Base-by-base conservation (phyloP, 441 rosid species). In the Adansonia gregorii region DNA sequence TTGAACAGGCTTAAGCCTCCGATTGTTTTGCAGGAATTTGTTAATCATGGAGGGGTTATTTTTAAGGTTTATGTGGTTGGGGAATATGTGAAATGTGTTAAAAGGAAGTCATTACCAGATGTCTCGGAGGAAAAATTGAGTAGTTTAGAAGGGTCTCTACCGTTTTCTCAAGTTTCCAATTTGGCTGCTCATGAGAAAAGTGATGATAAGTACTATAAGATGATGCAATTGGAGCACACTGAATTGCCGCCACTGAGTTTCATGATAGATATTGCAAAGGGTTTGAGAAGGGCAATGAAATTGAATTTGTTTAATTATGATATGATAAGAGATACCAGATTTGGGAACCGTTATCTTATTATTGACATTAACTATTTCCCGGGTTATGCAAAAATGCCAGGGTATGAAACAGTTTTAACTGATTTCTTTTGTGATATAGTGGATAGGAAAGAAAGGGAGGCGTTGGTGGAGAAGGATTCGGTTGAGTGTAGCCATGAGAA, bases 281-380 rank as follows among this genome's bases (percentile, higher is more conserved):
- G 86, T 5, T 74, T 88, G 87, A 86, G 90, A 70, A 71, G 54
- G 55, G 92, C 82, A 3, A 78, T 89, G 85, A 87, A 85, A 41
- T 86, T 92, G 77, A 85, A 87, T 81, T 82, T 92, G 78, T 90
- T 92, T 69, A 90, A 92, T 78, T 84, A 90, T 49, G 97, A 92
- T 82, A 84, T 92, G 59, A 90, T 92, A 1, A 84, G 93, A 78
- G 93, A 90, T 76, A 86, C 84, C 15, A 86, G 90, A 55, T 78
- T 76, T 15, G 82, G 88, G 70, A 87, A 85, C 58, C 82, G 88
- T 46, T 92, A 87, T 78, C 85, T 87, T 60, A 82, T 92, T 6
- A 87, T 92, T 51, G 97, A 92, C 78, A 92, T 92, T 12, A 92
- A 92, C 76, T 92, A 90, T 77, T 90, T 92, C 76, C 94, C 97